Base-by-base conservation (phyloP, 768 basidiomycete genomes). In the Tylopilus plumbeoviolaceoides region DNA sequence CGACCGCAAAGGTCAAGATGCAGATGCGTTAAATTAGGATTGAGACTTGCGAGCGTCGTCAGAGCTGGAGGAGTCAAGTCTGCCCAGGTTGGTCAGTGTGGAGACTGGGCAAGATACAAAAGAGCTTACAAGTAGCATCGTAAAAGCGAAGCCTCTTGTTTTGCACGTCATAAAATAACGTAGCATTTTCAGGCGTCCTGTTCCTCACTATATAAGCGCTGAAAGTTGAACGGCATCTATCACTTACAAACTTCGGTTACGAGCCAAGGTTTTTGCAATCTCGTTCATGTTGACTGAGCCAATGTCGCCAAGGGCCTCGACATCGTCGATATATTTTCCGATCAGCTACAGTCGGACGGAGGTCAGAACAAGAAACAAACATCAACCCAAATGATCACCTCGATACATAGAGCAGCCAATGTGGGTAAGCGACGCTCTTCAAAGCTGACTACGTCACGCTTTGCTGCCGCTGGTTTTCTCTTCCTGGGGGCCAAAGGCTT, bases 251-350 rank as follows among this genome's bases (percentile, higher is more conserved):
- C 84, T 79, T 36, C 94, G 75, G 62, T 86, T 90, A 62, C 87
- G 89, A 9, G 88, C 85, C 20, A 97, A 73, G 4, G 90, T 85
- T 66, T 85, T 90, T 14, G 88, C 80, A 44, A 98, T 88, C 39
- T 85, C 82, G 54, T 94, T 85, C 75, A 92, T 75, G 64, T 95
- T 98, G 68, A 91, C 68, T 1, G 80, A 60, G 0, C 94, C 93
- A 47, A 98, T 89, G 62, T 95, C 87, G 0, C 95, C 95, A 15
- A 95, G 71, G 0, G 87, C 85, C 57, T 92, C 91, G 7, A 98
- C 85, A 59, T 95, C 90, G 51, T 93, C 80, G 51, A 98, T 95
- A 65, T 91, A 83, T 52, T 82, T 80, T 17, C 88, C 86, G 51
- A 98, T 84, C 21, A 97, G 73, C 89, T 94, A 51, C 7, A 44